These are phyloP conservation scores for Didymella lethalis DNA, from an alignment of 2,329 filamentous ascomycete species.

Conservation along the genomic window DNA sequence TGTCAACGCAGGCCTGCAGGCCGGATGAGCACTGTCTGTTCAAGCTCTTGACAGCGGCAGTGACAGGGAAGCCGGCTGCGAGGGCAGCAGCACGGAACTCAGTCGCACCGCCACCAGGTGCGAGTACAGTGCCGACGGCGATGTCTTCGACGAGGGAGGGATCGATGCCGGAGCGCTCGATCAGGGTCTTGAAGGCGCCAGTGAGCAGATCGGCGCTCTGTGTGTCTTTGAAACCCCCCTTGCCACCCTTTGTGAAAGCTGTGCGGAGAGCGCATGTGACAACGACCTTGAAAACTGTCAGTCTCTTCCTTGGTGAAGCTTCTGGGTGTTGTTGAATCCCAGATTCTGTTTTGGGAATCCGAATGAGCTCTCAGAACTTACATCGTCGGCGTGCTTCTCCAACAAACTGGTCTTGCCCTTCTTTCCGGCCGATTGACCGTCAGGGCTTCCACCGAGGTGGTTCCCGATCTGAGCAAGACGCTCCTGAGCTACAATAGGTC, in stretches of 20 bases:
- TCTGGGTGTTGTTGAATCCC: neutral
- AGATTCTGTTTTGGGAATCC: neutral
- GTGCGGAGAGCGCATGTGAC: conserved; percentile 92
- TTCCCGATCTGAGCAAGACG: conserved; percentile 66
- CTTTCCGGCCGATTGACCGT: conserved; percentile 24
- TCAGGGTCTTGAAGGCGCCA: conserved; percentile 80
- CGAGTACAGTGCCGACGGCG: conserved; percentile 87
- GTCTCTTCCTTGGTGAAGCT: neutral
- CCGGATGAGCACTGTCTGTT: conserved; percentile 96
- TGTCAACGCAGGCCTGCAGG: conserved; percentile 89
- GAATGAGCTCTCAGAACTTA: conserved; percentile 31
- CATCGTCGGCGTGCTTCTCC: conserved; percentile 66
- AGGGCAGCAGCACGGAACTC: conserved; percentile 94
- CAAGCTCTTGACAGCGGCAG: conserved; percentile 82
- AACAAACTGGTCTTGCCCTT: conserved; percentile 55
- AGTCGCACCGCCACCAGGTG: conserved; percentile 92
- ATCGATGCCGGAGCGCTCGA: conserved; percentile 88
- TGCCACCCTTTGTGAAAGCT: conserved; percentile 89
- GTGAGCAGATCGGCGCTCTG: conserved; percentile 83
- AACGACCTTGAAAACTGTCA: conserved; percentile 65
- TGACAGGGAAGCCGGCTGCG: conserved; percentile 88
- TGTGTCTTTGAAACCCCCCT: conserved; percentile 96
- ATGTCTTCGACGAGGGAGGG: conserved; percentile 90
- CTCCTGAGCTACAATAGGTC: conserved; percentile 58
- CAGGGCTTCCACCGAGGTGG: conserved; percentile 56